Percentiles rank a stretch among this genome's conserved stretches.
These are phyloP conservation scores for Cinchona pubescens DNA, from an alignment of 257 asterid species.

Conservation along the genomic window DNA sequence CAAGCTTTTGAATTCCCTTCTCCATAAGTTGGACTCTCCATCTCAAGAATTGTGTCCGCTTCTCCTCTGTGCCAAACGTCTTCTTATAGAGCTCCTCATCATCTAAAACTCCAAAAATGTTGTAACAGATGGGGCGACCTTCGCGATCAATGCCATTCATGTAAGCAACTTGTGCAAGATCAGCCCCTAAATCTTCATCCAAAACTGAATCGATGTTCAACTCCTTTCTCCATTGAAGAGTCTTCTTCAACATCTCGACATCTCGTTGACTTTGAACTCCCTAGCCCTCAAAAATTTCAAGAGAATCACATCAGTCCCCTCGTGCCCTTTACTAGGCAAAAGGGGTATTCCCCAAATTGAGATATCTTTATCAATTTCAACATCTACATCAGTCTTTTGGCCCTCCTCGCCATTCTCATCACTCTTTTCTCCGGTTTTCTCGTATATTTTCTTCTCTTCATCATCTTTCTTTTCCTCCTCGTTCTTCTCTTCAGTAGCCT, in stretches of 20 bases:
- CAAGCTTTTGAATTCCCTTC: conserved; percentile 59
- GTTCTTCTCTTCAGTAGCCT: conserved; percentile 14
- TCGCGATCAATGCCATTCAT: conserved; percentile 58
- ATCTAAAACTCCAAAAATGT: conserved; percentile 61
- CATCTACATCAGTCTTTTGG: conserved; percentile 5
- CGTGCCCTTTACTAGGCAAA: conserved; percentile 53
- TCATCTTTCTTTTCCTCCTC: conserved; percentile 19
- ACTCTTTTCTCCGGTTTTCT: conserved; percentile 12
- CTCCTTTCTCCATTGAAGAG: conserved; percentile 72
- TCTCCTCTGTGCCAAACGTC: conserved; percentile 55
- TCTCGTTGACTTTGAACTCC: conserved; percentile 69
- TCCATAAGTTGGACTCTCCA: conserved; percentile 88
- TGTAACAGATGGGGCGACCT: conserved; percentile 81
- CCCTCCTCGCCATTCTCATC: conserved; percentile 6
- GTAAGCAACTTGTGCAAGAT: conserved; percentile 52
- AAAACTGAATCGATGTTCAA: conserved; percentile 47
- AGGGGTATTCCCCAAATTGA: conserved; percentile 79
- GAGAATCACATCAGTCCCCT: conserved; percentile 55
- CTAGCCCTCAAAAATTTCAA: conserved; percentile 73
- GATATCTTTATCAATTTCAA: conserved; percentile 33
- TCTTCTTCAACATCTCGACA: conserved; percentile 62
- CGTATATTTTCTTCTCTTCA: conserved; percentile 15
- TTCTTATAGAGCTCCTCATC: conserved; percentile 44
- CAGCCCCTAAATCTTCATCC: conserved; percentile 55
- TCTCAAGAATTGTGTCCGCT: conserved; percentile 58